Base-by-base conservation (phyloP, 2,329 filamentous ascomycete genomes). In the Fusarium austroafricanum region DNA sequence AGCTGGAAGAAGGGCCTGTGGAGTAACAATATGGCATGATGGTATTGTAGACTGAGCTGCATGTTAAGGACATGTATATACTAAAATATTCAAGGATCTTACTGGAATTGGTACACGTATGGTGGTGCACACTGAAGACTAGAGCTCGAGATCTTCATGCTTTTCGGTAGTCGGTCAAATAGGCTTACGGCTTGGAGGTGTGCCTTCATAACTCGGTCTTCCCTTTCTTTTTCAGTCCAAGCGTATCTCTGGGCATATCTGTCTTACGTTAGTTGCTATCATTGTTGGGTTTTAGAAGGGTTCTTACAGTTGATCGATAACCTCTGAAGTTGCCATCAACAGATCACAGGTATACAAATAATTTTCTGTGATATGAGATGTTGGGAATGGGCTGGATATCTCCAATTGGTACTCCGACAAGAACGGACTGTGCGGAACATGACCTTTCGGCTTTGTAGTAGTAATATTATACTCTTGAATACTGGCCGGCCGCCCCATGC, bases 91-190 rank as follows among this genome's bases (percentile, higher is more conserved):
- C 4, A 10, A 2, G 4, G 7, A 10, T 20, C 55, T 6, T 2
- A 59, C 55, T 59, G 55, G 2, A 59, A 21, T 15, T 59, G 55
- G n/a, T 59, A 59, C 8, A 59, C 55, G 11, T 59, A 59, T n/a
- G 55, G 55, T 1, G 52, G 55, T 9, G 55, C 56, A 9, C 52
- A 55, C 9, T 59, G 55, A 2, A 57, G 40, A 15, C 51, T 57
- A 0, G 55, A 59, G 4, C 33, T 55, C 4, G 55, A 59, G 5
- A 59, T 46, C 8, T 59, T 59, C n/a, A 59, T 17, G 14, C 52
- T 59, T 15, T 56, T 59, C 12, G 55, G 52, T 6, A 59, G 29
- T 10, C 52, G 40, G 15, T 59, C 55, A 28, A 56, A 40, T 0
- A 59, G 52, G 2, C 33, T 33, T 2, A 59, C 52, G 28, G 55